Evolutionary conservation across 2,329 filamentous ascomycete genomes (phyloP), one percentile per base, ranked within the genome.

Genomic region (Bimuria novae-zelandiae): DNA sequence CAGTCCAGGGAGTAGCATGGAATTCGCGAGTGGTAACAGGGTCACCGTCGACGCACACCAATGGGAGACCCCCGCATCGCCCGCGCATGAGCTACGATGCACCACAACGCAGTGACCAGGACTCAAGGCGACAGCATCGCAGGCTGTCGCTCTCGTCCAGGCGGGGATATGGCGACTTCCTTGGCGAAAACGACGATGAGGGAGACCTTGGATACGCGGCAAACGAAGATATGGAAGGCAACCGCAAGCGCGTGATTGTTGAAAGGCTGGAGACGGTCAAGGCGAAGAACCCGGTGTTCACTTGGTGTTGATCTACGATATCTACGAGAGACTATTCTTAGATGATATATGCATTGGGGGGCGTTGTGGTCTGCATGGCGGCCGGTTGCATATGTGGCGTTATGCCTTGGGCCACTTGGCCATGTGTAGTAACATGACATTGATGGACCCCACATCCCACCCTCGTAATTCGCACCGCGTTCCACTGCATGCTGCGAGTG

Each of bases 231-330:
- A 91, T 96, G 84, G 94, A 97, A 75, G 90, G 90, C 11, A 90
- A 92, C 67, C 87, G 89, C 71, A 84, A 92, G 65, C 96, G 94
- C 75, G 94, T 99, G 42, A 97, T 99, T 79, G 92, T 99, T 42
- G 94, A 99, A 80, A 82, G 94, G 58, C 77, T 99, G 53, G 94
- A 99, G 79, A 89, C 93, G 55, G 94, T 99, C 57, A 97, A 97
- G 81, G 90, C 87, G 70, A 89, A 89, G 72, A 95, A 96, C 70
- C 94, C 94, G 1, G 92, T 99, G 27, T 99, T 99, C 75, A 96
- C 90, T 39, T 99, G 94, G 90, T 99, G 94, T 79, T 97, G 62
- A 37, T 55, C 54, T 52, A 45, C 41, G 33, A 36, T 40, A 40
- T 45, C 10, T 50, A 32, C 49, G 23, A 27, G 42, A 12, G 40